Evolutionary conservation across 106 monocot species (phyloP).

Genomic region (Acorus calamus): DNA sequence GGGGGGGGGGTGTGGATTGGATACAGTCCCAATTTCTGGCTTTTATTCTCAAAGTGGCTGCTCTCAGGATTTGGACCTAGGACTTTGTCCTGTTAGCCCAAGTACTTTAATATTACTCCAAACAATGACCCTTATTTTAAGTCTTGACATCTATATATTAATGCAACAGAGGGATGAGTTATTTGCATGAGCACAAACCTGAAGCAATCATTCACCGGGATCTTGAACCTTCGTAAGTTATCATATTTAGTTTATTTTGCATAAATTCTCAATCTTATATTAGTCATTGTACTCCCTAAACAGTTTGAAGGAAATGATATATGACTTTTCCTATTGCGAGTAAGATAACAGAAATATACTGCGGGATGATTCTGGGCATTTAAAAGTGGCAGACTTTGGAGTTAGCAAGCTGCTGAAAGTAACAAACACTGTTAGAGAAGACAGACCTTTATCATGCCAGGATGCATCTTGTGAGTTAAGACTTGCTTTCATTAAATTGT

Average conservation of each 20-base stretch:
- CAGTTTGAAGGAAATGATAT: constrained; percentile 15
- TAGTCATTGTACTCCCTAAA: constrained; percentile 10
- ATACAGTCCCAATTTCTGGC: no score
- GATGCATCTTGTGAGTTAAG: constrained; percentile 50
- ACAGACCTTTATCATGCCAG: constrained; percentile 38
- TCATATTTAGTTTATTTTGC: not conserved
- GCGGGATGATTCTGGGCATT: constrained; percentile 83
- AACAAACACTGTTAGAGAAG: constrained; percentile 51
- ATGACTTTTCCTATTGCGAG: constrained; percentile 19
- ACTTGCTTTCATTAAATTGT: no score
- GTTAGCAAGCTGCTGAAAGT: constrained; percentile 67
- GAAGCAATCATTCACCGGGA: constrained; percentile 96
- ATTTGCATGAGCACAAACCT: constrained; percentile 94
- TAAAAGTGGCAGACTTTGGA: constrained; percentile 94
- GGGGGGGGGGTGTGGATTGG: no score
- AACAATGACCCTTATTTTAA: no score
- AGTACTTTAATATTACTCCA: no score
- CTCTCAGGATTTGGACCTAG: no score
- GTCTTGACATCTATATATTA: not conserved
- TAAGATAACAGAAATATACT: constrained; percentile 84
- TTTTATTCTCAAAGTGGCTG: no score
- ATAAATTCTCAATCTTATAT: not conserved
- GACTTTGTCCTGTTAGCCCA: no score
- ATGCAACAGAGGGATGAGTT: constrained; percentile 78
- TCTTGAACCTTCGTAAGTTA: constrained; percentile 93